phyloP scores from a whole-genome alignment of 345 rosid species.

The Mangifera indica region DNA sequence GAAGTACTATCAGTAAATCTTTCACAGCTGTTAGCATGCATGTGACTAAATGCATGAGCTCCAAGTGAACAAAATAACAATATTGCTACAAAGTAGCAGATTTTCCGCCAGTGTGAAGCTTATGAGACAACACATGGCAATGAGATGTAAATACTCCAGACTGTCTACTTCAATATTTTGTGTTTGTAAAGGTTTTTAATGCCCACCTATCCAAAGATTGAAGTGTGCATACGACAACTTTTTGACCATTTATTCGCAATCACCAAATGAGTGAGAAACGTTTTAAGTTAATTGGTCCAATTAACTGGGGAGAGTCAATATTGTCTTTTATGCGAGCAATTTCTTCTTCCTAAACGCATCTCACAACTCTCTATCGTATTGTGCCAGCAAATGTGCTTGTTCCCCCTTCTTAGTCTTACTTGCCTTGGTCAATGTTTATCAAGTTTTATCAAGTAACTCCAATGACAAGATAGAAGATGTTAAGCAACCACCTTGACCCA shows the following conservation, averaged over 20 bases:
- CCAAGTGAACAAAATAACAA: neutral
- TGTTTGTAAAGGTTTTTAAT: neutral
- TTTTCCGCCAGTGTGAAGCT: neutral
- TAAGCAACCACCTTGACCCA: neutral
- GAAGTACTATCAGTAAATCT: neutral
- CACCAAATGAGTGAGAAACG: neutral
- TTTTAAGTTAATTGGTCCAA: too few relatives aligned
- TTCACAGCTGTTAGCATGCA: neutral
- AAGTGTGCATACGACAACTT: neutral
- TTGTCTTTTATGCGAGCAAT: too few relatives aligned
- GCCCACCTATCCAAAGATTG: neutral
- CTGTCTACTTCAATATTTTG: neutral
- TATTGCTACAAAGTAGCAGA: neutral
- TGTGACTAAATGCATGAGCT: neutral
- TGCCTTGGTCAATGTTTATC: neutral
- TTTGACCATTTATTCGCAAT: neutral
- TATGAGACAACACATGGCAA: neutral
- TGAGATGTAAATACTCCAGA: neutral
- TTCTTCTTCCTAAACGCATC: too few relatives aligned
- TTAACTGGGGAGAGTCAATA: too few relatives aligned
- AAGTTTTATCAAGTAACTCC: neutral
- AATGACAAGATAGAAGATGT: neutral
- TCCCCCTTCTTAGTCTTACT: neutral
- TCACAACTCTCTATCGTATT: too few relatives aligned
- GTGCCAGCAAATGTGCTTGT: too few relatives aligned